These are phyloP conservation scores for Zygosaccharomyces bisporus DNA, from an alignment of 805 yeast species.

Conservation along the genomic window DNA sequence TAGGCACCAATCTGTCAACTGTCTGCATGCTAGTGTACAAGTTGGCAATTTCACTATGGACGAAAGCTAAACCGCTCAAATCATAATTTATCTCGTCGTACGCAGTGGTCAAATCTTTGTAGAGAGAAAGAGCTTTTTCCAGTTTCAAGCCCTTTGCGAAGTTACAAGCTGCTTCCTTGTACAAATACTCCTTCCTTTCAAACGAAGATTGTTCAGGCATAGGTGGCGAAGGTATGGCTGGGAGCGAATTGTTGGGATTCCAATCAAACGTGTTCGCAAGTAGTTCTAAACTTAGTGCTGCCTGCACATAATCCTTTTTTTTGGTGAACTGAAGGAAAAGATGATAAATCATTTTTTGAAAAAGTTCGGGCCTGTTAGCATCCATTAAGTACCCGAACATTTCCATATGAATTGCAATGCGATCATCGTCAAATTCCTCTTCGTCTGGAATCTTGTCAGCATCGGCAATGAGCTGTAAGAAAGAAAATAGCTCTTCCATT, in stretches of 20 bases:
- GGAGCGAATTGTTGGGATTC: slow-evolving; percentile 56
- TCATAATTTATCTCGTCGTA: slow-evolving; percentile 73
- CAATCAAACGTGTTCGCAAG: slow-evolving; percentile 74
- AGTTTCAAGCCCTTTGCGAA: slow-evolving; percentile 67
- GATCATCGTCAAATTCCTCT: slow-evolving; percentile 80
- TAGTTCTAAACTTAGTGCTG: slow-evolving; percentile 74
- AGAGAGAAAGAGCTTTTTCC: slow-evolving; percentile 76
- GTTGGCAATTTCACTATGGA: slow-evolving; percentile 62
- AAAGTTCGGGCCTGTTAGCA: slow-evolving; percentile 73
- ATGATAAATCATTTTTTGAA: slow-evolving; percentile 72
- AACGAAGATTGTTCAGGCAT: slow-evolving; percentile 80
- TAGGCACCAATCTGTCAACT: slow-evolving; percentile 68
- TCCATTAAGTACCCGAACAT: slow-evolving; percentile 73
- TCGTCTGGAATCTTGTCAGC: slow-evolving; percentile 73
- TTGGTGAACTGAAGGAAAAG: slow-evolving; percentile 61
- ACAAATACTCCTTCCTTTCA: slow-evolving; percentile 71
- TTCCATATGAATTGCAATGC: slow-evolving; percentile 73
- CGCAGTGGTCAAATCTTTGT: slow-evolving; percentile 71
- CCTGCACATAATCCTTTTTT: slow-evolving; percentile 69
- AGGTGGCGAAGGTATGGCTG: slow-evolving; percentile 58
- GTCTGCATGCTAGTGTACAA: slow-evolving; percentile 64
- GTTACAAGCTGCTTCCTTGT: slow-evolving; percentile 64
- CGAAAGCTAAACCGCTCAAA: slow-evolving; percentile 67
- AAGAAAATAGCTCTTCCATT: slow-evolving; percentile 53
- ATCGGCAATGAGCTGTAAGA: slow-evolving; percentile 61